Base-by-base conservation (phyloP, 2,329 filamentous ascomycete species). In the Sporothrix inflata region DNA sequence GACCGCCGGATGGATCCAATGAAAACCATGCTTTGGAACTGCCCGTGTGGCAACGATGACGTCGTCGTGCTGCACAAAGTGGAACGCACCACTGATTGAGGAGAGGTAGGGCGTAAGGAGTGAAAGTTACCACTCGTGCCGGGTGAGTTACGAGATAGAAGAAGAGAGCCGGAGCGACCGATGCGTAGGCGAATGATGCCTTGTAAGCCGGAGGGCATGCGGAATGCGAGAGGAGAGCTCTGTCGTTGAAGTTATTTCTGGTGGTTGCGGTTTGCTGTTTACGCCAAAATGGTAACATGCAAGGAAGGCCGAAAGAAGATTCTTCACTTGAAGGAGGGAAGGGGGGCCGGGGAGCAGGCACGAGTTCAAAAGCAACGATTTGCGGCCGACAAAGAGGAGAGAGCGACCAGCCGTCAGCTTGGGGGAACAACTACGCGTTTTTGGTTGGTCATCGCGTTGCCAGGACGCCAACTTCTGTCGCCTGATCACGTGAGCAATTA, bases 1-100 rank as follows among this genome's bases (percentile, higher is more conserved):
- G 80, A 82, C 67, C 79, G 75, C 5, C 80, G 77, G 1, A 72
- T 21, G n/a, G 79, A 72, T 68, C 78, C 74, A 11, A 73, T 34
- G 21, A 78, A 73, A 61, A 78, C 74, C 80, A 81, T 81, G 24
- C n/a, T 60, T 38, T 30, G 24, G 21, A 30, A 34, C 42, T 34
- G 60, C 30, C 14, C 34, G 57, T 49, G 42, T 42, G 45, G 42
- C 6, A 53, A 51, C 30, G 14, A 65, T 47, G 53, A 42, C 34
- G 66, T 57, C 34, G 49, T 69, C 49, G 34, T 27, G 21, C 67
- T 45, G 67, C 34, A 38, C 49, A 47, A 40, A 45, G 68, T 70
- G 68, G 38, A 67, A 34, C 42, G 24, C 8, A 30, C 63, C 24
- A 47, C 42, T 1, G 63, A 34, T 16, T 7, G 40, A 16, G 14